Base-by-base conservation (phyloP, 352 stramenopile genomes). In the Chloridella minuta region DNA sequence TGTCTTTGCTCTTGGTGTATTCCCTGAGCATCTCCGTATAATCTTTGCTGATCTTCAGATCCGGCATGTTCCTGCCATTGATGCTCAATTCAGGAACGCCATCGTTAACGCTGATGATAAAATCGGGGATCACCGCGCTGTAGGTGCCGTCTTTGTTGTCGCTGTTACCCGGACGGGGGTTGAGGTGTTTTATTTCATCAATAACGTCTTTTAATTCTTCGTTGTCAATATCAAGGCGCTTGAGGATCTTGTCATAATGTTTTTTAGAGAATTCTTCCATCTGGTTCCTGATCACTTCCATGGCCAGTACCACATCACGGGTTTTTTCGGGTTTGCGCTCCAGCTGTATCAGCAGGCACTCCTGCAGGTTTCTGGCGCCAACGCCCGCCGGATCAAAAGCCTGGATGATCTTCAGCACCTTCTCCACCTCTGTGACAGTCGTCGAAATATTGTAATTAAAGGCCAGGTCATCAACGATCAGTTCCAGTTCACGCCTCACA, bases 121-220 rank as follows among this genome's bases (percentile, higher is more conserved):
- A 66, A 66, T 66, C 40, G 40, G 40, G 40, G 10, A 66, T n/a
- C 40, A 66, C 40, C 10, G 40, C 40, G n/a, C 10, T 18, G n/a
- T 18, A 66, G n/a, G 10, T 66, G n/a, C 40, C n/a, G 10, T 66
- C 40, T n/a, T 66, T 66, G 40, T 10, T 66, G n/a, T 66, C 40
- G 40, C 40, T 66, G 40, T 66, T 66, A 18, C 40, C 40, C 40
- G 40, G 40, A 66, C 40, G 40, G 40, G 40, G 40, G n/a, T 66
- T 66, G n/a, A 66, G 40, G 40, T 66, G 40, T 66, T 10, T 66
- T 10, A 66, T 66, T n/a, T 66, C 40, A 66, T 10, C n/a, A n/a
- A 66, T 66, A n/a, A 66, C n/a, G 40, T 66, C 40, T 66, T 66
- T 66, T 66, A 66, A 66, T 66, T 66, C 40, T 66, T 66, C 40